Conservation (phyloP, 306 rosid genomes). For the Sicyos edulis region DNA sequence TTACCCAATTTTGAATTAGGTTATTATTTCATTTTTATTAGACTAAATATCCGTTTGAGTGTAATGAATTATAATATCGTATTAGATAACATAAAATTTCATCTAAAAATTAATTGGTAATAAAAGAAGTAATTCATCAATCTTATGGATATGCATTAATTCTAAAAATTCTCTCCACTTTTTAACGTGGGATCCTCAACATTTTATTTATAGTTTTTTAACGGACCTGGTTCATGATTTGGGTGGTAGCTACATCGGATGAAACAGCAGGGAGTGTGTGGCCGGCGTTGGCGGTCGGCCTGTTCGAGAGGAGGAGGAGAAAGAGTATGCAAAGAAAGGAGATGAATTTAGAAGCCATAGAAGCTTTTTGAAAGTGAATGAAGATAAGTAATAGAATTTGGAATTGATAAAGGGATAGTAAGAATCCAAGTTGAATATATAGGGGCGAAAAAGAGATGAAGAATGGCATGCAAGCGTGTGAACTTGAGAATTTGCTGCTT, state of each 20-base stretch:
- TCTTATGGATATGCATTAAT: no score
- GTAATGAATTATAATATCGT: no score
- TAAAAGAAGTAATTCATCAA: no score
- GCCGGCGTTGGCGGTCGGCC: neutral
- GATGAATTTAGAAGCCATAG: neutral
- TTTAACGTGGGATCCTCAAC: no score
- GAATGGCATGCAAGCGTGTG: neutral
- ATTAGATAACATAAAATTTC: no score
- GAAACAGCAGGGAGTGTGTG: neutral
- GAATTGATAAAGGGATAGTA: neutral
- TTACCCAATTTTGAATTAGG: no score
- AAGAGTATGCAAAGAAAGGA: neutral
- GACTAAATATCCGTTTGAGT: no score
- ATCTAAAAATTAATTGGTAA: no score
- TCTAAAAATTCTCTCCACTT: no score
- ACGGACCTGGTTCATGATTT: neutral
- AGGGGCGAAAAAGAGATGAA: no score
- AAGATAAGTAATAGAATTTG: neutral
- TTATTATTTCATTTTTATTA: no score
- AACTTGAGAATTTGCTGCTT: slow-evolving; percentile 13
- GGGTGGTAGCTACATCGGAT: neutral
- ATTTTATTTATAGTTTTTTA: no score
- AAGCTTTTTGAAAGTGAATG: neutral
- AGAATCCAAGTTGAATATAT: neutral
- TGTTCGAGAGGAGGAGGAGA: neutral